Base-by-base conservation (phyloP, 148 eudicot genomes). In the Arbutus unedo region DNA sequence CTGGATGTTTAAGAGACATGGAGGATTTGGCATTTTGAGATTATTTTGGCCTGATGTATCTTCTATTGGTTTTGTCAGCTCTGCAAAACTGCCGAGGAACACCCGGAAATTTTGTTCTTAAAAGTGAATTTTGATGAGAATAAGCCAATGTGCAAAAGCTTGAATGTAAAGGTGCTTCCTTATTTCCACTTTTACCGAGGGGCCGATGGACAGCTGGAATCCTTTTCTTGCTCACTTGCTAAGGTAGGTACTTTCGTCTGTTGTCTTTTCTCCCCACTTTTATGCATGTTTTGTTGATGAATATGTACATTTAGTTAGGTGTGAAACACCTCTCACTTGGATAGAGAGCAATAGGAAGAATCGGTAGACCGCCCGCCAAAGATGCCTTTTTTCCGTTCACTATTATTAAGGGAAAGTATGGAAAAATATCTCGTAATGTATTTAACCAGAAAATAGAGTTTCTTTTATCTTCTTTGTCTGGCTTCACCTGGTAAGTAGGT, bases 81-180 rank as follows among this genome's bases (percentile, higher is more conserved):
- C 79, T 97, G 99, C 91, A 97, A 81, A 87, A 91, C 91, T 73
- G 98, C 98, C 0, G 86, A 83, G 84, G 97, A 93, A 80, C 96
- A 97, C 85, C 96, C 93, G 2, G 97, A 94, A 79, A 94, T 97
- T 54, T 49, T 94, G 83, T 94, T 97, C 88, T 74, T 97, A 87
- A 97, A 97, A 92, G 98, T 97, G 56, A 93, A 97, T 83, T 97
- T 94, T 81, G 99, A 97, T 70, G 99, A 92, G 85, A 97, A 94
- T 77, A 97, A 97, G 87, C 89, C 97, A 25, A 97, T 97, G 99
- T 94, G 97, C 92, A 97, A 97, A 88, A 91, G 79, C 84, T 88
- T 97, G 91, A 94, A 97, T 76, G 99, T 97, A 51, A 97, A 93
- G 88, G 99, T 97, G 75, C 99, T 97, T 80, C 99, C 99, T 23